Base-by-base conservation (phyloP, 352 stramenopile species). In the Peronospora destructor region DNA sequence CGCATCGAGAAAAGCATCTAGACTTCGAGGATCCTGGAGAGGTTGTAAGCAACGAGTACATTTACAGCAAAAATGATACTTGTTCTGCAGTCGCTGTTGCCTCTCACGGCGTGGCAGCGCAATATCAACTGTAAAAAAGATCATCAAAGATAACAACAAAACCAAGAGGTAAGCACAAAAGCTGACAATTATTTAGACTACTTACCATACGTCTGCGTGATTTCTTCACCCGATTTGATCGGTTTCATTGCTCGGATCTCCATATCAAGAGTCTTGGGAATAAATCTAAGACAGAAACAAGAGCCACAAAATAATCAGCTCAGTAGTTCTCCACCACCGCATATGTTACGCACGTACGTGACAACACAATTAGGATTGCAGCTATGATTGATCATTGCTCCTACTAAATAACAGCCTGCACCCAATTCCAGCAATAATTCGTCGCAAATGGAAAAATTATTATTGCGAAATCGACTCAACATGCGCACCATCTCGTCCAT, bases 371-470 rank as follows among this genome's bases (percentile, higher is more conserved):
- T 91, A 6, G 76, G 70, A 1, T 73, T 57, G 40, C 79, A 91
- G 52, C 73, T 88, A 49, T 91, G 76, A 41, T 88, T 91, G 50
- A 84, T 61, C 79, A 91, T 91, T 1, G 79, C 76, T 1, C 62
- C 79, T 1, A 87, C 48, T 4, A 73, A 66, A 38, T 71, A 86
- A 60, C 76, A 91, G 2, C 79, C 79, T 0, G 66, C 68, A 4
- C 74, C 79, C 7, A 86, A 23, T 11, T 75, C 63, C 8, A 84
- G 28, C 26, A 88, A 41, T 37, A 79, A 26, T 8, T 84, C 76
- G 48, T 91, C 76, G 11, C 61, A 77, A 53, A 91, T 83, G n/a
- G 64, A 68, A 28, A 88, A 87, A 29, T 91, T 91, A 61, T 91
- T 91, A 56, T 73, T 80, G 30, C 65, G 66, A 50, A 88, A 88